phyloP scores from a whole-genome alignment of 2,329 filamentous ascomycete species.

The Stylonectria norvegica region DNA sequence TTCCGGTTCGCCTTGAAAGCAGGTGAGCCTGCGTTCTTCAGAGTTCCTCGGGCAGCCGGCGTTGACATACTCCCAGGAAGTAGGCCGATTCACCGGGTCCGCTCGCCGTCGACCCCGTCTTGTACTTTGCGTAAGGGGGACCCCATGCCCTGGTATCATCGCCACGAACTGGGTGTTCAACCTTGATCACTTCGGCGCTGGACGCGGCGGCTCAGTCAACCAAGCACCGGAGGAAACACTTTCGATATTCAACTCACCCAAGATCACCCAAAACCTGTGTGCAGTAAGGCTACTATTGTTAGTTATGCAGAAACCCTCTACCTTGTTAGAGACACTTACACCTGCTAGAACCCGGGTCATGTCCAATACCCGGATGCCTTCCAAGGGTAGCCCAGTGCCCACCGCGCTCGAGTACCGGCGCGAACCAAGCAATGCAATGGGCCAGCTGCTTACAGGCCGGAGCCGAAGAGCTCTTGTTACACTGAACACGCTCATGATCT shows the following conservation, averaged over 20 bases:
- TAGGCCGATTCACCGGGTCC: constrained; percentile 92
- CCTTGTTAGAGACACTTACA: constrained; percentile 50
- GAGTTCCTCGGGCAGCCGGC: neutral
- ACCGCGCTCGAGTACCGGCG: constrained; percentile 31
- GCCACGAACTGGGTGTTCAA: constrained; percentile 86
- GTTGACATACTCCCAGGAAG: constrained; percentile 70
- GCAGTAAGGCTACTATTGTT: constrained; percentile 73
- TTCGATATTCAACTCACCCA: constrained; percentile 59
- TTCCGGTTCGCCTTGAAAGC: constrained; percentile 79
- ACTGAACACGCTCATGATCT: constrained; percentile 17
- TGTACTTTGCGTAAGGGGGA: constrained; percentile 84
- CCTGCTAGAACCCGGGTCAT: constrained; percentile 96
- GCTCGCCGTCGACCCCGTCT: constrained; percentile 51
- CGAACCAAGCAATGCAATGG: constrained; percentile 9
- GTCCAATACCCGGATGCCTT: constrained; percentile 85
- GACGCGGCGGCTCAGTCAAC: constrained; percentile 2
- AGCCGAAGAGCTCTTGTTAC: constrained; percentile 17
- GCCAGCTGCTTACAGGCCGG: constrained; percentile 17
- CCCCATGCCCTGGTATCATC: constrained; percentile 98
- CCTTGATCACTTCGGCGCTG: constrained; percentile 94
- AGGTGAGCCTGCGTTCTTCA: constrained; percentile 13
- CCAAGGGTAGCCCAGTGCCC: constrained; percentile 57
- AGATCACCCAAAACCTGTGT: constrained; percentile 96
- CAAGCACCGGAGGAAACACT: neutral
- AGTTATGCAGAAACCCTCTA: constrained; percentile 6